These are phyloP conservation scores for Pythium oligandrum DNA, from an alignment of 352 stramenopile genomes.

Conservation along the genomic window DNA sequence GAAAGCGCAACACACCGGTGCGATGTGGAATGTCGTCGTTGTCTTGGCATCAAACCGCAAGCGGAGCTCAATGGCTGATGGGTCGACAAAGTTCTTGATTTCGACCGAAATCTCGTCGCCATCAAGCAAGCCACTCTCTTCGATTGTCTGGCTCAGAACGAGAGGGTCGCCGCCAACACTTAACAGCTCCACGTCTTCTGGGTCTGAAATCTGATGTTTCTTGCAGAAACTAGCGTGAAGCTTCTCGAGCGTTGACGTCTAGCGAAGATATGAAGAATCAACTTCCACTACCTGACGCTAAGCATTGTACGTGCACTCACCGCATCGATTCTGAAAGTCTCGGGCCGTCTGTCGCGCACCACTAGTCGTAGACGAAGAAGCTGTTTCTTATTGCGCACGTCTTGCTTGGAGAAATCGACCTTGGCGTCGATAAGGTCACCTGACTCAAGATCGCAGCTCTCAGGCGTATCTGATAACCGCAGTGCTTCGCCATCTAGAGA, in stretches of 20 bases:
- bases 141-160: slow-evolving; percentile 34
- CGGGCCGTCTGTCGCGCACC: slow-evolving; percentile 42
- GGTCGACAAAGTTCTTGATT: slow-evolving; percentile 31
- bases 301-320: slow-evolving; percentile 23
- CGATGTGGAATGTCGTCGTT: slow-evolving; percentile 25
- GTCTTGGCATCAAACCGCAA: slow-evolving; percentile 41
- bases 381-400: slow-evolving; percentile 36
- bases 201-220: slow-evolving; percentile 42
- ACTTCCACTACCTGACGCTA: not conserved
- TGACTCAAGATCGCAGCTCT: slow-evolving; percentile 37
- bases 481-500: slow-evolving; percentile 49
- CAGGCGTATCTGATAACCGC: slow-evolving; percentile 21
- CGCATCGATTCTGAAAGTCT: slow-evolving; percentile 66
- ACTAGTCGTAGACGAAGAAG: slow-evolving; percentile 54
- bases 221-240: slow-evolving; percentile 59
- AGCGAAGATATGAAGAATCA: not conserved
- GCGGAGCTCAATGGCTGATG: slow-evolving; percentile 31
- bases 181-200: slow-evolving; percentile 42
- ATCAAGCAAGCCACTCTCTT: slow-evolving; percentile 45
- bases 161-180: slow-evolving; percentile 38
- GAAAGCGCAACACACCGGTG: slow-evolving; percentile 25
- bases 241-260: slow-evolving; percentile 56
- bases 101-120: slow-evolving; percentile 60
- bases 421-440: slow-evolving; percentile 70
- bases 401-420: slow-evolving; percentile 60